Evolutionary conservation across 179 eudicot genomes (phyloP).

Genomic region (Patellifolia procumbens): DNA sequence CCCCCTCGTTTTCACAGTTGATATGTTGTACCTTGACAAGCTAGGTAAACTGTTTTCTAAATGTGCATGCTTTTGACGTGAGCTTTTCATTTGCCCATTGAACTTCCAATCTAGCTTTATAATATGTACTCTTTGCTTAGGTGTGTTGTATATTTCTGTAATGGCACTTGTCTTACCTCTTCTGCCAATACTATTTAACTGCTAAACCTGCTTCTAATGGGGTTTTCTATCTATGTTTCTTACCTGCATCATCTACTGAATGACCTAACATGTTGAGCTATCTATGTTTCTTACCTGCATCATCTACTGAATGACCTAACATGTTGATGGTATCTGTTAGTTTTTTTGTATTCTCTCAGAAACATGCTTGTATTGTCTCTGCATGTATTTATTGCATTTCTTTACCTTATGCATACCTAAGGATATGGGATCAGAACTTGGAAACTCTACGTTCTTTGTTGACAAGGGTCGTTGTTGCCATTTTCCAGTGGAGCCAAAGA

Average conservation of each 20-base stretch:
- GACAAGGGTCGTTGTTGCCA: no score
- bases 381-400: no score
- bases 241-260: not conserved
- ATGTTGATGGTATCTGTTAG: not conserved
- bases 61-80: not conserved
- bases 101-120: not conserved
- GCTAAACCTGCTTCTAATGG: not conserved
- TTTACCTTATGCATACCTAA: not conserved
- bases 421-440: not conserved
- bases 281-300: not conserved
- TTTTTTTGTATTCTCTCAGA: not conserved
- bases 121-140: not conserved
- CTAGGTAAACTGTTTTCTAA: not conserved
- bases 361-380: no score
- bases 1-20: not conserved
- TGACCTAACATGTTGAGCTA: not conserved
- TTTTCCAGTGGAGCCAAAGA: no score
- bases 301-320: not conserved
- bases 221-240: not conserved
- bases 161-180: conserved; percentile 3
- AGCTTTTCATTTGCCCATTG: not conserved
- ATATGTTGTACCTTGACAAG: not conserved
- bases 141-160: not conserved
- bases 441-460: not conserved
- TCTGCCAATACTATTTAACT: not conserved